Evolutionary conservation across 73 alveolate species (phyloP).

Genomic region (Tetrahymena elliotti): DNA sequence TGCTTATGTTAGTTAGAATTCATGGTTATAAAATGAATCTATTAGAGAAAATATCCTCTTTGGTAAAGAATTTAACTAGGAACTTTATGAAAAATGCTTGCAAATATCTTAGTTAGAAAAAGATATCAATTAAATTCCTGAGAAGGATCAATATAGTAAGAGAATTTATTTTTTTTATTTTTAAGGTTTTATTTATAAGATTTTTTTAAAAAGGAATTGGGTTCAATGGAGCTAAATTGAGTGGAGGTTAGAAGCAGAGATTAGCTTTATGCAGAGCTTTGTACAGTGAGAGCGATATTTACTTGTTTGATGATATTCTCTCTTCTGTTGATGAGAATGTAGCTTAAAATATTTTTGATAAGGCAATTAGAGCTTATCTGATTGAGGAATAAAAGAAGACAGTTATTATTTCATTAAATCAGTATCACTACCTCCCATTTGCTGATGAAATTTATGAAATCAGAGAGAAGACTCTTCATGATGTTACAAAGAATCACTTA

Average conservation of each 20-base stretch:
- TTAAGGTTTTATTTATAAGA: not conserved
- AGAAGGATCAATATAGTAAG: not conserved
- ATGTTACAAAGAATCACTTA: not conserved
- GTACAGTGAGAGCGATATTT: slow-evolving; percentile 4
- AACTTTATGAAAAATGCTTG: not conserved
- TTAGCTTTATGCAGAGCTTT: slow-evolving; percentile 35
- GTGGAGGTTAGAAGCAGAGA: slow-evolving; percentile 38
- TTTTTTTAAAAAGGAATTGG: slow-evolving; percentile 25
- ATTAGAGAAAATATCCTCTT: not conserved
- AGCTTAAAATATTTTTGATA: slow-evolving; percentile 27
- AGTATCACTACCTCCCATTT: slow-evolving; percentile 14
- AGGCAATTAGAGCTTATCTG: slow-evolving; percentile 17
- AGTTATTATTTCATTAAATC: slow-evolving; percentile 12
- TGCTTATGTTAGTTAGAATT: not conserved
- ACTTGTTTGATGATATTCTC: slow-evolving; percentile 37
- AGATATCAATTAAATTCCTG: not conserved
- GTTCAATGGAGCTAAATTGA: slow-evolving; percentile 41
- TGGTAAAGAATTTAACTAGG: not conserved
- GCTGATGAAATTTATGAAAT: slow-evolving; percentile 20
- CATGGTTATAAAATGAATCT: not conserved
- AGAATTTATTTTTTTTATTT: not conserved
- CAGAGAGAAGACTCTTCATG: not conserved
- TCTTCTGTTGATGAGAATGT: slow-evolving; percentile 40
- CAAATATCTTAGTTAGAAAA: not conserved
- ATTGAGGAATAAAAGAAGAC: slow-evolving; percentile 9